phyloP scores from a whole-genome alignment of 2,329 filamentous ascomycete species.

The Pseudogymnoascus sp. region DNA sequence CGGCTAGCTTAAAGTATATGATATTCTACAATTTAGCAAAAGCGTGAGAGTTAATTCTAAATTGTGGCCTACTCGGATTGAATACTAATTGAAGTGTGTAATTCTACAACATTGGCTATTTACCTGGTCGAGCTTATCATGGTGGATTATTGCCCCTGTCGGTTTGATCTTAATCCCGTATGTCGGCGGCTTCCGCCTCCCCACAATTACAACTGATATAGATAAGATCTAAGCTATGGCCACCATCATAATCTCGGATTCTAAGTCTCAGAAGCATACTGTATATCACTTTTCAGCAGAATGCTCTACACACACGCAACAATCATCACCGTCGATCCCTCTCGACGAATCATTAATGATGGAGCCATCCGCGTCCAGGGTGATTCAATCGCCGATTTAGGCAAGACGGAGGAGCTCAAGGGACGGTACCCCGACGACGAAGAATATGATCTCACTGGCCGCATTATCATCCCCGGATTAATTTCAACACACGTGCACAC shows the following conservation, averaged over 20 bases:
- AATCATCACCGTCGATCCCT: slow-evolving; percentile 42
- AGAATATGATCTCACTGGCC: slow-evolving; percentile 31
- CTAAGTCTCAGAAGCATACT: not conserved
- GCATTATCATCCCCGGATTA: slow-evolving; percentile 41
- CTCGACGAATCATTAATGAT: slow-evolving; percentile 38
- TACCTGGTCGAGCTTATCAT: not conserved
- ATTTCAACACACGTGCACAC: slow-evolving; percentile 44
- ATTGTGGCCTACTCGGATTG: not conserved
- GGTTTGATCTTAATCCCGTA: not conserved
- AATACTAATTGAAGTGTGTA: slow-evolving; percentile 2
- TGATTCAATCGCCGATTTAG: slow-evolving; percentile 36
- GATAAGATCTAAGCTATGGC: not conserved
- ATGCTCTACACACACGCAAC: slow-evolving; percentile 42
- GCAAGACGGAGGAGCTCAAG: slow-evolving; percentile 31
- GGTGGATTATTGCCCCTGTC: not conserved
- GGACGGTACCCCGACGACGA: slow-evolving; percentile 27
- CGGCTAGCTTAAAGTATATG: not conserved
- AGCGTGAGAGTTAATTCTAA: not conserved
- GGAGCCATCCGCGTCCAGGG: slow-evolving; percentile 37
- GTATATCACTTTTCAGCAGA: not conserved
- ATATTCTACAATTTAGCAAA: not conserved
- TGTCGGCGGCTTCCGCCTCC: not conserved
- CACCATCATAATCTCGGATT: not conserved
- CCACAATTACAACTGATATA: not conserved
- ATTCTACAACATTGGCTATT: not conserved